A percentile compares a stretch with the other conserved stretches of the same genome.
Evolutionary conservation across 768 basidiomycete species (phyloP).

Genomic region (Aureoboletus auriporus): DNA sequence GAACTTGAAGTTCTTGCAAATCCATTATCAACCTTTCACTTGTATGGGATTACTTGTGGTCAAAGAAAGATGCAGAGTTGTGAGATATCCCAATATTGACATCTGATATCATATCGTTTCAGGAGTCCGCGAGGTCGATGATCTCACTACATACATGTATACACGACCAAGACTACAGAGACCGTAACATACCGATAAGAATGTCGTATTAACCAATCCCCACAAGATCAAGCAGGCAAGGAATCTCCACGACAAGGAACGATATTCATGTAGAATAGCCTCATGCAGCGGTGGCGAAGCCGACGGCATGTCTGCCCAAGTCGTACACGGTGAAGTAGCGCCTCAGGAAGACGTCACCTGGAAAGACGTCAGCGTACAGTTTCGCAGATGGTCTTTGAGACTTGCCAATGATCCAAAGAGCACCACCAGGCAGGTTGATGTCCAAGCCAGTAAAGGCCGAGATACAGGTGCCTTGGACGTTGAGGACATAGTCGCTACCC

Average conservation of each 20-base stretch:
- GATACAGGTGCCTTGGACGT: constrained; percentile 90
- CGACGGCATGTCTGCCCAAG: constrained; percentile 72
- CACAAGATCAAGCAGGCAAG: constrained; percentile 13
- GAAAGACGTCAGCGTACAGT: constrained; percentile 2
- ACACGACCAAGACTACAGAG: neutral
- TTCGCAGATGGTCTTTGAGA: constrained; percentile 1
- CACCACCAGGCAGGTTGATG: constrained; percentile 73
- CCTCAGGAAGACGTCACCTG: constrained; percentile 88
- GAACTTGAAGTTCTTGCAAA: neutral
- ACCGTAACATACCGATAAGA: neutral
- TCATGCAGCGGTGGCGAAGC: constrained; percentile 61
- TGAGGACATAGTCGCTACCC: constrained; percentile 84
- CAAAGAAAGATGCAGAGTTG: neutral
- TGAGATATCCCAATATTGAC: too few relatives aligned
- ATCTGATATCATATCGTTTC: too few relatives aligned
- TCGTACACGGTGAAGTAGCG: constrained; percentile 93
- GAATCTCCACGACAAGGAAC: neutral
- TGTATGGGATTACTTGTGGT: neutral
- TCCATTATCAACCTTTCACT: constrained; percentile 11
- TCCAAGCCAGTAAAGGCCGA: constrained; percentile 91
- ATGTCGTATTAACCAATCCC: neutral
- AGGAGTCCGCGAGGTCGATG: too few relatives aligned
- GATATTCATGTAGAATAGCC: neutral
- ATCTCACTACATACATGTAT: neutral
- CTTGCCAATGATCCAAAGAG: constrained; percentile 89